Conservation (phyloP, 2,329 filamentous ascomycete genomes). For the Xylaria sp. region DNA sequence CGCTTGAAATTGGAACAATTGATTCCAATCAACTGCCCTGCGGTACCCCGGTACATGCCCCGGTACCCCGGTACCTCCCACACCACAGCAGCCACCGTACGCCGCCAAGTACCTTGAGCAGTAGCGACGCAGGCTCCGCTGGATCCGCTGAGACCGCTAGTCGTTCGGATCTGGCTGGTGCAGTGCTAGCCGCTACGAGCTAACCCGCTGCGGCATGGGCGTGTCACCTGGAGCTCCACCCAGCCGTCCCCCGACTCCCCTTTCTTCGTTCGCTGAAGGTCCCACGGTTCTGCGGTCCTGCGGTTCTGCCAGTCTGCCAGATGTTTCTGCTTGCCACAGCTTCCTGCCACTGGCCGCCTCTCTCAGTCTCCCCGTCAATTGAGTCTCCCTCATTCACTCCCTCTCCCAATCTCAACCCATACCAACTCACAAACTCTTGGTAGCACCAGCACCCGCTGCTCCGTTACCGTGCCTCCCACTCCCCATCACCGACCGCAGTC, state of each 20-base stretch:
- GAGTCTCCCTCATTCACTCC: slow-evolving; percentile 9
- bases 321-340: background rate
- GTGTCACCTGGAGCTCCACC: background rate
- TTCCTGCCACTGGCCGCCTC: background rate
- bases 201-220: background rate
- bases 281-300: too few relatives aligned
- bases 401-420: slow-evolving; percentile 6
- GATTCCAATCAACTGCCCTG: background rate
- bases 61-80: too few relatives aligned
- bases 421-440: background rate
- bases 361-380: background rate
- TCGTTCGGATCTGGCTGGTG: background rate
- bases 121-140: too few relatives aligned
- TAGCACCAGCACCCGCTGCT: background rate
- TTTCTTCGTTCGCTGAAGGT: slow-evolving; percentile 10
- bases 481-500: slow-evolving; percentile 16
- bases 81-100: too few relatives aligned
- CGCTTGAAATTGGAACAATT: background rate
- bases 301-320: too few relatives aligned
- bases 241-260: slow-evolving; percentile 3
- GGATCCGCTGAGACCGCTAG: background rate
- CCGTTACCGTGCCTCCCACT: slow-evolving; percentile 4
- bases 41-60: background rate
- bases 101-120: background rate
- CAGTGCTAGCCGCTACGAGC: background rate